phyloP scores from a whole-genome alignment of 768 basidiomycete species.

The Naematelia aurantialba region DNA sequence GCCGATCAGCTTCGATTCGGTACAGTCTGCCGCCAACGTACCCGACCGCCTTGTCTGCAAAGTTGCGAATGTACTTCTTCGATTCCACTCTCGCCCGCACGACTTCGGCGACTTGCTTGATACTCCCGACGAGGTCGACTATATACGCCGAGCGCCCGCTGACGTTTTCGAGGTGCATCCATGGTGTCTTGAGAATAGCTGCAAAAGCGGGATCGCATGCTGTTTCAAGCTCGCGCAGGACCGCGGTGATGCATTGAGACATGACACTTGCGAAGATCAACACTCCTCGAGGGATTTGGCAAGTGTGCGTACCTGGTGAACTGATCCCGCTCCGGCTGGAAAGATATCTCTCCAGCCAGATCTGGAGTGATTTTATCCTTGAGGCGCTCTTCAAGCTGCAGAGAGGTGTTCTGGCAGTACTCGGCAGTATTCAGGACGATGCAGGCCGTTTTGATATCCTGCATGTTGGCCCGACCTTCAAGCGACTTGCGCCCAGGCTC shows the following conservation, averaged over 20 bases:
- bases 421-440: slow-evolving; percentile 95
- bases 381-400: slow-evolving; percentile 91
- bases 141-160: slow-evolving; percentile 80
- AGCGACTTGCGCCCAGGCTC: slow-evolving; percentile 61
- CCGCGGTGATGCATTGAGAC: slow-evolving; percentile 72
- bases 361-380: slow-evolving; percentile 72
- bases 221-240: slow-evolving; percentile 80
- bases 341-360: slow-evolving; percentile 71
- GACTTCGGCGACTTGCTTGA: slow-evolving; percentile 70
- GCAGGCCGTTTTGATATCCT: slow-evolving; percentile 75
- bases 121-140: slow-evolving; percentile 66
- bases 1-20: slow-evolving; percentile 13
- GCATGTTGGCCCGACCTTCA: slow-evolving; percentile 72
- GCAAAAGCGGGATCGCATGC: slow-evolving; percentile 73
- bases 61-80: slow-evolving; percentile 89
- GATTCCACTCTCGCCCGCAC: slow-evolving; percentile 82
- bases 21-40: slow-evolving; percentile 46
- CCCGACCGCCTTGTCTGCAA: slow-evolving; percentile 91
- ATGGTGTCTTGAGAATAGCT: slow-evolving; percentile 71
- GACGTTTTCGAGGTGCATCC: slow-evolving; percentile 76
- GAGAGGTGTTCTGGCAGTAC: slow-evolving; percentile 87
- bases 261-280: slow-evolving; percentile 60
- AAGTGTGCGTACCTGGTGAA: slow-evolving; percentile 69
- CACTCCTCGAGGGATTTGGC: background rate
- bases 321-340: slow-evolving; percentile 79